Evolutionary conservation across 192 early-diverging fungal genomes (phyloP), one percentile per base, ranked within the genome.

Genomic region (Podila minutissima): DNA sequence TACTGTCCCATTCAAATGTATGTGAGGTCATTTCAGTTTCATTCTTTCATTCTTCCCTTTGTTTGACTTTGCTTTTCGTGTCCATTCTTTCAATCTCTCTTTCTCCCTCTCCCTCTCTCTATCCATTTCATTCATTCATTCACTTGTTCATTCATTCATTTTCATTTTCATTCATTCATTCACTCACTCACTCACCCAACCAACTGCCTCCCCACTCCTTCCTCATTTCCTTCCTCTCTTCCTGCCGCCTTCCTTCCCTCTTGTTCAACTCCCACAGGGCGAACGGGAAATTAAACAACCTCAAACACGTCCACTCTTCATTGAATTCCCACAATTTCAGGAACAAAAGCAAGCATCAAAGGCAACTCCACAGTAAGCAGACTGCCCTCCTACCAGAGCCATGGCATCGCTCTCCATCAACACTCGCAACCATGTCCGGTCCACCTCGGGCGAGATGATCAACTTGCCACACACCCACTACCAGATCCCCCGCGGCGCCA

Each of bases 361-460:
- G 24, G 24, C 59, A 37, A 37, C 22, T 62, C 20, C 35, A 62
- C 12, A 26, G 46, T 29, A 62, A 62, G 59, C 31, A 59, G 17
- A 68, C 57, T 26, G 4, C 19, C 13, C 9, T 68, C 19, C 50
- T 33, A 5, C 53, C 24, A 24, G 53, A 55, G 53, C 59, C 41
- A 82, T 79, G 75, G 64, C 69, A 32, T 70, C 73, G 26, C 69
- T 82, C 55, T 71, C 72, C 66, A 83, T 71, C 69, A 62, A 69
- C 58, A 85, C 77, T 53, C 64, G 74, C 59, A 62, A 72, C 65
- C 67, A 78, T 38, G 50, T 71, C 41, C 51, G 74, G 29, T 71
- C 85, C 58, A 71, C 74, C 46, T 82, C 78, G 15, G 69, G 71
- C 15, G 77, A 69, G 70, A 84, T 84, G 74, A 57, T 64, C 49